These are phyloP conservation scores for Mrakiaceae sp. DNA, from an alignment of 1,284 basidiomycete genomes.

Conservation along the genomic window DNA sequence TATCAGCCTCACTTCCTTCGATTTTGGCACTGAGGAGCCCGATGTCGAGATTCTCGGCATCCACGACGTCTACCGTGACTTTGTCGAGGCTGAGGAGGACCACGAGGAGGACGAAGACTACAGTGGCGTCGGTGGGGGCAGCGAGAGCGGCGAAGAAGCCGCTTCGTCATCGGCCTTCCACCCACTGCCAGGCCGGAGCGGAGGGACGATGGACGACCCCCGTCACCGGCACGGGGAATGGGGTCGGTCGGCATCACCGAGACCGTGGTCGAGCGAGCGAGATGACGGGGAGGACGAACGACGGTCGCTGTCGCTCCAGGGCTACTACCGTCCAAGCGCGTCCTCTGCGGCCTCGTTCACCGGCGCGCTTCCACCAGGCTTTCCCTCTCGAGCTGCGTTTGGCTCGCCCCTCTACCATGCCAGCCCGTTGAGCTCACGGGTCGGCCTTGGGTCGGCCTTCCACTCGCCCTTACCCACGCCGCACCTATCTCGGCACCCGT, in stretches of 20 bases:
- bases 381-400: neutral
- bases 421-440: constrained; percentile 12
- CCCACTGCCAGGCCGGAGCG: too few species aligned
- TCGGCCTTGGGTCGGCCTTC: constrained; percentile 5
- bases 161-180: neutral
- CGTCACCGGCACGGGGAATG: too few species aligned
- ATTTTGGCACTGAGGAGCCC: constrained; percentile 73
- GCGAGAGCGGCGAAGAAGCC: constrained; percentile 23
- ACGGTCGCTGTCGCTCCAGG: too few species aligned
- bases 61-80: constrained; percentile 86
- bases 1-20: constrained; percentile 68
- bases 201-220: too few species aligned
- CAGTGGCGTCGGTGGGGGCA: constrained; percentile 36
- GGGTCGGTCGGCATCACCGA: too few species aligned
- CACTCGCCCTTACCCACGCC: constrained; percentile 7
- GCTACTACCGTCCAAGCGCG: too few species aligned
- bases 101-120: constrained; percentile 49
- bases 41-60: constrained; percentile 83
- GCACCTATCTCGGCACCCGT: constrained; percentile 5
- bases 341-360: neutral
- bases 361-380: neutral
- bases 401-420: neutral
- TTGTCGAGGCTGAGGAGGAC: constrained; percentile 52
- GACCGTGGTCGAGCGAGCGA: too few species aligned
- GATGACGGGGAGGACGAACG: too few species aligned